Base-by-base conservation (phyloP, 305 asterid genomes). In the Stenogyne calaminthoides region DNA sequence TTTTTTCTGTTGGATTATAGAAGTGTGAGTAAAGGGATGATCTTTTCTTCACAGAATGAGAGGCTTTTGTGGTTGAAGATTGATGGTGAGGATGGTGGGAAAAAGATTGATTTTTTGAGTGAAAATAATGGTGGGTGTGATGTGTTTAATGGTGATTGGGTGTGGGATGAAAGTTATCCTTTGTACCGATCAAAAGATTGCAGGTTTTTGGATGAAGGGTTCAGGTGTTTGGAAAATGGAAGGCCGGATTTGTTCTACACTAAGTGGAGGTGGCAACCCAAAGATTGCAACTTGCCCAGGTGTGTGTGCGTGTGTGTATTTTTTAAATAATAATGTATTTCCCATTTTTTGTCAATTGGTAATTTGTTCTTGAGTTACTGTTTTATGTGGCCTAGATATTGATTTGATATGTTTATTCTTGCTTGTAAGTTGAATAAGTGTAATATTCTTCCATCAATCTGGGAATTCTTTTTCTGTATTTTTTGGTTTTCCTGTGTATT, bases 241-340 rank as follows among this genome's bases (percentile, higher is more conserved):
- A 69, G 98, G 87, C 99, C 95, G 34, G 99, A 91, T 91, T 75
- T 73, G 68, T 92, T 90, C 84, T 94, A 91, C 66, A 90, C 98
- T 8, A 91, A 91, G 75, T 94, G 98, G 99, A 87, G 95, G 74
- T 94, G 98, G 99, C 98, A 92, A 79, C 99, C 99, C 46, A 84
- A 82, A 72, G 71, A 79, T 56, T 91, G 99, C 85, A 85, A 91
- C 80, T 84, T 94, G 85, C 97, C 99, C 85, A 94, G 99, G 98
- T 91, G 1, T 57, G 14, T 9, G 0, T 69, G 12, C 20, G 39
- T 40, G 1, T 46, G 8, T 75, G 62, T 7, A 0, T 46, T 57
- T 60, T 52, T 34, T 73, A n/a, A n/a, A n/a, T 27, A 4, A 42
- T 29, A 9, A 8, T 54, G 8, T 27, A 27, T 64, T 64, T 32